These are phyloP conservation scores for Avena sativa DNA, from an alignment of 176 grass and related monocot genomes.

Conservation along the genomic window DNA sequence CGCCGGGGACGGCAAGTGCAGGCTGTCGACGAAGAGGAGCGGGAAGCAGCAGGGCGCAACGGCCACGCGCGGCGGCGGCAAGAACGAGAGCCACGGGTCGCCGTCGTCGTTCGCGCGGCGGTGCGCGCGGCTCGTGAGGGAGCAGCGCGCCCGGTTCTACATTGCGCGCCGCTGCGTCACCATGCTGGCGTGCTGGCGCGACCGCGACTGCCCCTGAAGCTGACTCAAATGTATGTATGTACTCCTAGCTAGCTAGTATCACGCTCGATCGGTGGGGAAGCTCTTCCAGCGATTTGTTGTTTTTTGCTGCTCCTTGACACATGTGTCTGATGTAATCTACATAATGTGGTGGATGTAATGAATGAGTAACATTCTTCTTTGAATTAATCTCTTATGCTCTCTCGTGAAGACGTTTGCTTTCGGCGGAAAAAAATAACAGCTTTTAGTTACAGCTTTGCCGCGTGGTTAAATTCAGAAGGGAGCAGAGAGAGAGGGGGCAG, in stretches of 20 bases:
- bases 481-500: neutral
- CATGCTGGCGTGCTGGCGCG: slow-evolving; percentile 67
- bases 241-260: neutral
- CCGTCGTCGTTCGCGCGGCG: slow-evolving; percentile 46
- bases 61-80: neutral
- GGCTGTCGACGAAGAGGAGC: slow-evolving; percentile 23
- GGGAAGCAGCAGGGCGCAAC: too few relatives aligned
- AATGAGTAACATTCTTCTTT: neutral
- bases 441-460: neutral
- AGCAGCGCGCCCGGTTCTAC: slow-evolving; percentile 61
- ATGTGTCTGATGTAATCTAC: neutral
- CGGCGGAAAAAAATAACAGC: too few relatives aligned
- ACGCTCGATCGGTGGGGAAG: neutral
- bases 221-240: neutral
- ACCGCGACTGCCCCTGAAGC: slow-evolving; percentile 41
- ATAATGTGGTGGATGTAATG: too few relatives aligned
- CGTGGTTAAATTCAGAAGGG: too few relatives aligned
- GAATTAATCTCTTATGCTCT: neutral
- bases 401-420: neutral
- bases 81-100: neutral
- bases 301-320: neutral
- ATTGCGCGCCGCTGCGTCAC: slow-evolving; percentile 67
- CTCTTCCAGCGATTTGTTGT: neutral
- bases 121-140: slow-evolving; percentile 48
- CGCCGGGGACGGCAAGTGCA: slow-evolving; percentile 12